Evolutionary conservation across 495 filamentous ascomycete genomes (phyloP).

Genomic region (Trichoderma asperelloides): DNA sequence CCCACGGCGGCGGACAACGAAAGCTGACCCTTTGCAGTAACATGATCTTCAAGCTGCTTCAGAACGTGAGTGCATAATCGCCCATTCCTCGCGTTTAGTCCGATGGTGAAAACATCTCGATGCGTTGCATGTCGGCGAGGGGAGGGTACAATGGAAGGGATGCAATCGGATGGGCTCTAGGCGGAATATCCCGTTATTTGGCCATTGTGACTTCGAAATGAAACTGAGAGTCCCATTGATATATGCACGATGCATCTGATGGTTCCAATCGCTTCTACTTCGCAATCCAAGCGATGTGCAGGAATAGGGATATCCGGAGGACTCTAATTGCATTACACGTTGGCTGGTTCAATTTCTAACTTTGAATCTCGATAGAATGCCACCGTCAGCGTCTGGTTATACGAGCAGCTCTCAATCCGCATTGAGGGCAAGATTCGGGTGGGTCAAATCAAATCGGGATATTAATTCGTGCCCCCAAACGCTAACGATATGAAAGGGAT

Average conservation of each 20-base stretch:
- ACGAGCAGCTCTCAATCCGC: constrained; percentile 85
- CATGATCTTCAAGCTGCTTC: constrained; percentile 13
- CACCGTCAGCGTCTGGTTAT: constrained; percentile 89
- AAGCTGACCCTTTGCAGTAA: constrained; percentile 8
- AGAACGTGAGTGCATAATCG: constrained; percentile 9
- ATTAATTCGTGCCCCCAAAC: not conserved
- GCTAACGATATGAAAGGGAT: constrained; percentile 49
- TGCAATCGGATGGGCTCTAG: not conserved
- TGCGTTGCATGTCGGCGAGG: not conserved
- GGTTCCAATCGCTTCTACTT: not conserved
- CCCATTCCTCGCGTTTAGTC: too few species aligned
- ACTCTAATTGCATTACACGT: not conserved
- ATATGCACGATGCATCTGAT: too few species aligned
- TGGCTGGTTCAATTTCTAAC: not conserved
- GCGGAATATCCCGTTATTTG: too few species aligned
- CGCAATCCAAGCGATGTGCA: not conserved
- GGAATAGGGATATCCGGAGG: not conserved
- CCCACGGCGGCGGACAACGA: not conserved
- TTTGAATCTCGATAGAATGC: constrained; percentile 46
- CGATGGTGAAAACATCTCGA: not conserved
- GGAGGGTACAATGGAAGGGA: not conserved
- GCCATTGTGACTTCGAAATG: too few species aligned
- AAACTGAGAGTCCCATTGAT: too few species aligned
- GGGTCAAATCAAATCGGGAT: constrained; percentile 19
- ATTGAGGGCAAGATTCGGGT: constrained; percentile 95